phyloP scores from a whole-genome alignment of 202 grass and related monocot species.

The Bolboschoenoplectus hybrid region DNA sequence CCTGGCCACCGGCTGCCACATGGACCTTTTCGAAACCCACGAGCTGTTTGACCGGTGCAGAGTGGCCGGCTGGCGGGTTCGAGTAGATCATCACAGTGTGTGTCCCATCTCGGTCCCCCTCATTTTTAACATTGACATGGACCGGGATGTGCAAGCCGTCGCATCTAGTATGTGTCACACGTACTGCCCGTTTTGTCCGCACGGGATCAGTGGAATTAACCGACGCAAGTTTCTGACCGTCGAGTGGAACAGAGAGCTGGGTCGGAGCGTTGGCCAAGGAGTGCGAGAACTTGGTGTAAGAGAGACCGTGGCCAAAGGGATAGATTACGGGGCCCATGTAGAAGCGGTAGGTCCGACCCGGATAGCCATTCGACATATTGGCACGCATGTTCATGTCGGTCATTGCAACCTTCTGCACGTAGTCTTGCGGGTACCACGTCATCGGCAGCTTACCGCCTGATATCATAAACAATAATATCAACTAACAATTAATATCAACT shows the following conservation, averaged over 20 bases:
- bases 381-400: constrained; percentile 83
- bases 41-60: constrained; percentile 53
- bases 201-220: constrained; percentile 41
- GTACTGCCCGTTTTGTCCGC: constrained; percentile 32
- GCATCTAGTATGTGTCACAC: constrained; percentile 58
- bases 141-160: constrained; percentile 51
- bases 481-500: neutral
- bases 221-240: constrained; percentile 33
- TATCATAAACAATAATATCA: constrained; percentile 9
- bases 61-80: constrained; percentile 30
- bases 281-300: constrained; percentile 78
- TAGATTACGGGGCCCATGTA: constrained; percentile 73
- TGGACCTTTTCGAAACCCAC: constrained; percentile 90
- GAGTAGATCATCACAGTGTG: constrained; percentile 76
- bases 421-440: constrained; percentile 84
- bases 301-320: constrained; percentile 72
- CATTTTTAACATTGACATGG: constrained; percentile 60
- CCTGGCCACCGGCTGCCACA: constrained; percentile 45
- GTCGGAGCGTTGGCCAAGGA: constrained; percentile 48
- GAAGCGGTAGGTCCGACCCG: constrained; percentile 74
- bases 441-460: constrained; percentile 78
- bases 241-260: constrained; percentile 52
- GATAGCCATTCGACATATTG: constrained; percentile 50
- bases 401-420: constrained; percentile 64
- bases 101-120: constrained; percentile 59